Percentiles rank a stretch among this genome's conserved stretches.
phyloP scores from a whole-genome alignment of 2,329 filamentous ascomycete species.

The Fusarium phyllophilum region DNA sequence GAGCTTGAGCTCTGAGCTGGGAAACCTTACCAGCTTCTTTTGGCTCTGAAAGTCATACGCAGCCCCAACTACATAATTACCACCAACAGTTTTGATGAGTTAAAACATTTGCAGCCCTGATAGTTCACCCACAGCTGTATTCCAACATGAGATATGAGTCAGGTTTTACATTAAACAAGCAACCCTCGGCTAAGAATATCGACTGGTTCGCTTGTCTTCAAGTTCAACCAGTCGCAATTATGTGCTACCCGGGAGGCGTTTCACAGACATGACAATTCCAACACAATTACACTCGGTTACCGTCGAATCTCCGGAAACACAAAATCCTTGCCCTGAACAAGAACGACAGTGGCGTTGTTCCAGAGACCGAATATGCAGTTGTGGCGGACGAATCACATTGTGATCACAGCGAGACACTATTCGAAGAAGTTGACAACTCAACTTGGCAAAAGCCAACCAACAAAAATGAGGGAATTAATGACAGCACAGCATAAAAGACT shows the following conservation, averaged over 20 bases:
- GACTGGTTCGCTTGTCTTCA: constrained; percentile 9
- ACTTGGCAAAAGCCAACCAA: background rate
- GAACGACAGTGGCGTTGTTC: background rate
- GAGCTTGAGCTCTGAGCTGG: background rate
- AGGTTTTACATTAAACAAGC: background rate
- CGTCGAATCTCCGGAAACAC: background rate
- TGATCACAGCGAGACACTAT: background rate
- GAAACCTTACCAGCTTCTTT: background rate
- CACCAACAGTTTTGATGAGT: no score
- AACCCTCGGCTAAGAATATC: constrained; percentile 5
- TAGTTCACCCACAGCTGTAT: background rate
- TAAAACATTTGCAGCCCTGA: background rate
- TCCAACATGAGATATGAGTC: background rate
- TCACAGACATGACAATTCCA: constrained; percentile 14
- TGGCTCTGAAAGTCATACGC: background rate
- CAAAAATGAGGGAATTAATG: constrained; percentile 13
- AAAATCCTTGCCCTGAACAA: background rate
- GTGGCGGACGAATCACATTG: background rate
- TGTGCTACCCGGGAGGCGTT: constrained; percentile 33
- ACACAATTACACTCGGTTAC: background rate
- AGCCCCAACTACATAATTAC: background rate
- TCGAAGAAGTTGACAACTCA: background rate
- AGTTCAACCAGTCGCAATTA: constrained; percentile 27
- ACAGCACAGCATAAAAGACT: background rate
- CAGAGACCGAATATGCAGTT: background rate